Evolutionary conservation across 2,329 filamentous ascomycete species (phyloP), one percentile per base, ranked within the genome.

Genomic region (Sarocladium brachiariae): DNA sequence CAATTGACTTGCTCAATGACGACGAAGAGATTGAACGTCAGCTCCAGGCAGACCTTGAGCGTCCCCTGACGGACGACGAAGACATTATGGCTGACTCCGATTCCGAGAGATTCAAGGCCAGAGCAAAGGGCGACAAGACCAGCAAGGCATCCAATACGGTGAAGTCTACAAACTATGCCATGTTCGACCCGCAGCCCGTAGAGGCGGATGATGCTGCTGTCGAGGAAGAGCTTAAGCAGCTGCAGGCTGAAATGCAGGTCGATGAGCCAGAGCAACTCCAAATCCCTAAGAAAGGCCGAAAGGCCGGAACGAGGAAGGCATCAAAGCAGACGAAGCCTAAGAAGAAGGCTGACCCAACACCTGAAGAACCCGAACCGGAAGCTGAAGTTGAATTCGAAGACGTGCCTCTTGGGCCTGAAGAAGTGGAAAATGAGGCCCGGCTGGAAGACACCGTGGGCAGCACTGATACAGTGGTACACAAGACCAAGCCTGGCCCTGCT

Each of bases 1-100:
- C 30, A 8, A 21, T 49, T 8, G 33, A 35, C 31, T 3, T 21
- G 5, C n/a, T 49, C 11, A 18, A 49, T 16, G 46, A 80, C 50
- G 82, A 87, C 53, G 78, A 81, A 1, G 83, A 86, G 55, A 76
- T 87, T 33, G 81, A 88, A 49, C 76, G 77, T 19, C 80, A 80
- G 46, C 69, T 88, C 1, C 77, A 86, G 58, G 81, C 78, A 2
- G 84, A 86, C 52, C 72, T 87, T 9, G 78, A 84, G 38, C 70
- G 73, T 25, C 77, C 74, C 1, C 60, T 77, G 23, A 75, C 72
- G 2, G 76, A 83, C 25, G 74, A 77, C 13, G 78, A 81, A 39
- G 71, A 73, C 30, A 63, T 73, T 7, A 66, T 66, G 4, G 66
- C 68, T 5, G 70, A 76, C 52, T 76, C 71, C 5, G 74, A 76